These are phyloP conservation scores for Xylaria hypoxylon DNA, from an alignment of 2,329 filamentous ascomycete species.

Conservation along the genomic window DNA sequence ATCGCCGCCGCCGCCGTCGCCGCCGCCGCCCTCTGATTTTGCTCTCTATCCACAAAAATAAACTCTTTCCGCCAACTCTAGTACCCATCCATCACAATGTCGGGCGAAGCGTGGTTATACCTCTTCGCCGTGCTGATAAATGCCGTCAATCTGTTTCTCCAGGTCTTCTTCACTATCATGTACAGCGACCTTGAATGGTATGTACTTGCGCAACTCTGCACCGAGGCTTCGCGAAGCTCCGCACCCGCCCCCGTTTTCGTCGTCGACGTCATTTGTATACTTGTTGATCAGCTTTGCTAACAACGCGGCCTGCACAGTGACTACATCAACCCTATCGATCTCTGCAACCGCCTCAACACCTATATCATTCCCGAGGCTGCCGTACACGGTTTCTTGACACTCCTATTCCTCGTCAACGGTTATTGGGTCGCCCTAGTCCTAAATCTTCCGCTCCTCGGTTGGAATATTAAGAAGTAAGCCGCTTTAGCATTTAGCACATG, in stretches of 20 bases:
- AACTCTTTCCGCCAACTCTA: slow-evolving; percentile 27
- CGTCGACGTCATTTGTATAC: slow-evolving; percentile 42
- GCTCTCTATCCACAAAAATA: slow-evolving; percentile 16
- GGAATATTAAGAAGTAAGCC: slow-evolving; percentile 97
- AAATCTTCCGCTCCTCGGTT: slow-evolving; percentile 90
- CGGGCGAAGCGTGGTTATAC: slow-evolving; percentile 98
- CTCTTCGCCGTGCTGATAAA: slow-evolving; percentile 98
- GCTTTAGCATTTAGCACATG: slow-evolving; percentile 2
- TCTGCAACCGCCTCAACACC: slow-evolving; percentile 99
- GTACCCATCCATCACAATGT: slow-evolving; percentile 70
- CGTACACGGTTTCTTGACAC: slow-evolving; percentile 94
- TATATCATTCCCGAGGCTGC: slow-evolving; percentile 99
- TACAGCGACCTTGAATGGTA: slow-evolving; percentile 99
- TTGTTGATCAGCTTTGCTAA: slow-evolving; percentile 30
- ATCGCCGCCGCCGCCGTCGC: neutral
- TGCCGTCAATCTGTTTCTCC: slow-evolving; percentile 99
- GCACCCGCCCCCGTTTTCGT: slow-evolving; percentile 29
- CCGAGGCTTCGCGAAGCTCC: slow-evolving; percentile 30
- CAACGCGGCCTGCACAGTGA: slow-evolving; percentile 68
- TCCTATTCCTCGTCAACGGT: slow-evolving; percentile 97
- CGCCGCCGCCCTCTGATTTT: neutral
- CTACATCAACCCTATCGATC: slow-evolving; percentile 99
- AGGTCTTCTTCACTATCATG: slow-evolving; percentile 99
- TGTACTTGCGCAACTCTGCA: slow-evolving; percentile 53
- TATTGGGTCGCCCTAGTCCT: slow-evolving; percentile 96